Conservation (phyloP, 176 grass and related monocot genomes). For the Otatea glauca region DNA sequence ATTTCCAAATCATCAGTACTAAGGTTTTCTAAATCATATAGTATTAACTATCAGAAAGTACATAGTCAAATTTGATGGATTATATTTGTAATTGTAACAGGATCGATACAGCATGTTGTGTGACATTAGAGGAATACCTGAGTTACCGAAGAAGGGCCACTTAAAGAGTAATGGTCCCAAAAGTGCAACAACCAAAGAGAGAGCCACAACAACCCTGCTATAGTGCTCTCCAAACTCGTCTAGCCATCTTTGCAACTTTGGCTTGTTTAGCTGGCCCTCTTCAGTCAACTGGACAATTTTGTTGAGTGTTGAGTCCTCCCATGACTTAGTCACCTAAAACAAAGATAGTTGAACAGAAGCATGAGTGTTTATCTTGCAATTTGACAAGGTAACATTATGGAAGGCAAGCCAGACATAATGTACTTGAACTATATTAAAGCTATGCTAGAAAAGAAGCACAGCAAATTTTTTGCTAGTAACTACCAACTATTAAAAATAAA, state of each 20-base stretch:
- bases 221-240: conserved; percentile 97
- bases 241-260: conserved; percentile 96
- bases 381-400: conserved; percentile 21
- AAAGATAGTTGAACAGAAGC: conserved; percentile 37
- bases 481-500: conserved; percentile 23
- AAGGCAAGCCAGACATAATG: conserved; percentile 13
- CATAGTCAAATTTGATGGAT: conserved; percentile 2
- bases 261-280: conserved; percentile 97
- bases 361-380: conserved; percentile 37
- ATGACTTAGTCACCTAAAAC: conserved; percentile 90
- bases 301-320: conserved; percentile 95
- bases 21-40: background rate
- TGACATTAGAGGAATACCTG: conserved; percentile 63
- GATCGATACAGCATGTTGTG: background rate
- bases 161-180: conserved; percentile 93
- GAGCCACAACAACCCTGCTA: conserved; percentile 81
- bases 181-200: conserved; percentile 84
- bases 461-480: background rate
- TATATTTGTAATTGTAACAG: conserved; percentile 10
- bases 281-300: conserved; percentile 88
- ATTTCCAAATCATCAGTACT: conserved; percentile 11
- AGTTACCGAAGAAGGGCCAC: conserved; percentile 95
- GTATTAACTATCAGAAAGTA: conserved; percentile 8
- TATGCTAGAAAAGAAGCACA: background rate
- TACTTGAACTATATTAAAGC: background rate